These are phyloP conservation scores for Wallacemonas sp. DNA, from an alignment of 208 protist species.

Conservation along the genomic window DNA sequence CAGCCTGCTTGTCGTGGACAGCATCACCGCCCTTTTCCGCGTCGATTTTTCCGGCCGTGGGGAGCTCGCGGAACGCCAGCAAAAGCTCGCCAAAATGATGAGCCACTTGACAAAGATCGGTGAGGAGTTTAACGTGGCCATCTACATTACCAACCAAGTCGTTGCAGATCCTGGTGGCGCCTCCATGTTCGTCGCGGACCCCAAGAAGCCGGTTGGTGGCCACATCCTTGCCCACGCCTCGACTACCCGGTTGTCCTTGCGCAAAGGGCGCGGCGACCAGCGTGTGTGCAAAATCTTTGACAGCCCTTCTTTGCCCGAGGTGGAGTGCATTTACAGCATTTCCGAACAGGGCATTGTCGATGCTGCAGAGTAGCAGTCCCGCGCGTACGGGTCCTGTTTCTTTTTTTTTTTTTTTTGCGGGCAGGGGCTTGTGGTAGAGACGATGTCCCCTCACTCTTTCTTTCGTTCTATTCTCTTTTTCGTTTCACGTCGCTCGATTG, in stretches of 20 bases:
- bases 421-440: too few species aligned
- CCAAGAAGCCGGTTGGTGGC: slow-evolving; percentile 98
- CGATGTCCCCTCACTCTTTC: slow-evolving; percentile 9
- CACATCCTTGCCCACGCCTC: slow-evolving; percentile 99
- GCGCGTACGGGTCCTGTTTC: slow-evolving; percentile 7
- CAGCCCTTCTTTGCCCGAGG: slow-evolving; percentile 96
- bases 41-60: slow-evolving; percentile 97
- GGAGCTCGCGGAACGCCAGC: slow-evolving; percentile 97
- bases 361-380: slow-evolving; percentile 66
- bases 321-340: slow-evolving; percentile 96
- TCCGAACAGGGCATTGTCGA: slow-evolving; percentile 96
- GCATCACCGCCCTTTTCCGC: slow-evolving; percentile 98
- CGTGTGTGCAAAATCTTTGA: slow-evolving; percentile 98
- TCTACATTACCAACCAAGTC: slow-evolving; percentile 99
- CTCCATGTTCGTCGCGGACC: slow-evolving; percentile 97
- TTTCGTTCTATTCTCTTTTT: slow-evolving; percentile 14
- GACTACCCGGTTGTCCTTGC: slow-evolving; percentile 93
- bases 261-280: slow-evolving; percentile 97
- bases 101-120: slow-evolving; percentile 96
- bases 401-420: slow-evolving; percentile 20
- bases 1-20: slow-evolving; percentile 97
- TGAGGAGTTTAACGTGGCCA: slow-evolving; percentile 99
- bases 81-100: slow-evolving; percentile 92
- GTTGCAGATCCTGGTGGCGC: slow-evolving; percentile 97
- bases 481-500: neutral